Base-by-base conservation (phyloP, 805 yeast species). In the Wickerhamiella azymoides region DNA sequence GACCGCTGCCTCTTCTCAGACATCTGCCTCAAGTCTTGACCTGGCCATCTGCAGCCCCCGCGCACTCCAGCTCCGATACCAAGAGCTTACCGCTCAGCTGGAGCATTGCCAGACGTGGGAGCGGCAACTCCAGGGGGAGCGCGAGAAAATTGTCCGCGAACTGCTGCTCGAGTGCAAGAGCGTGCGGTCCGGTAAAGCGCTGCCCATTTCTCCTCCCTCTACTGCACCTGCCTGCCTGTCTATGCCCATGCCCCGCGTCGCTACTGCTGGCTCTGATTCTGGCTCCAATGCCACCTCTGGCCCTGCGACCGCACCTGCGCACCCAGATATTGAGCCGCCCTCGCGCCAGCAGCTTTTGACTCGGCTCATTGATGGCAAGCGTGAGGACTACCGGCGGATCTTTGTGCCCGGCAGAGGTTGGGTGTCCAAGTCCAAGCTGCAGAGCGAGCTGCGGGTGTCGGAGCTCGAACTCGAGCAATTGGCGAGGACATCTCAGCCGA, bases 331-430 rank as follows among this genome's bases (percentile, higher is more conserved):
- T 30, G 33, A 30, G 33, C 45, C 45, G 6, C 45, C 45, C 7
- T 25, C 46, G 7, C 33, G 46, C 9, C 43, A 46, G 32, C 18
- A 16, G 30, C 28, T 46, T 10, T 6, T 46, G 11, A 9, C 38
- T 14, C 37, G 49, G 2, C 40, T 46, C 7, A 17, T 41, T 17
- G 49, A 46, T 5, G 49, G 46, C 19, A 24, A 38, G 17, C 39
- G 36, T 3, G 42, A 41, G 18, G 30, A 46, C 18, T 41, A 46
- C n/a, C 28, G 49, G 7, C 41, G 49, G 4, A 36, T 46, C 3
- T 46, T 46, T 36, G 37, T 46, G 8, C 49, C 49, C 9, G 46
- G 46, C 13, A 38, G 49, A 13, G 49, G 49, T 2, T 46, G 49
- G 49, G 43, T 41, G n/a, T 40, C 49, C 16, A 28, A 33, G 37